Percentiles rank a stretch among this genome's conserved stretches.
Evolutionary conservation across 345 rosid species (phyloP).

Genomic region (Dimocarpus longan): DNA sequence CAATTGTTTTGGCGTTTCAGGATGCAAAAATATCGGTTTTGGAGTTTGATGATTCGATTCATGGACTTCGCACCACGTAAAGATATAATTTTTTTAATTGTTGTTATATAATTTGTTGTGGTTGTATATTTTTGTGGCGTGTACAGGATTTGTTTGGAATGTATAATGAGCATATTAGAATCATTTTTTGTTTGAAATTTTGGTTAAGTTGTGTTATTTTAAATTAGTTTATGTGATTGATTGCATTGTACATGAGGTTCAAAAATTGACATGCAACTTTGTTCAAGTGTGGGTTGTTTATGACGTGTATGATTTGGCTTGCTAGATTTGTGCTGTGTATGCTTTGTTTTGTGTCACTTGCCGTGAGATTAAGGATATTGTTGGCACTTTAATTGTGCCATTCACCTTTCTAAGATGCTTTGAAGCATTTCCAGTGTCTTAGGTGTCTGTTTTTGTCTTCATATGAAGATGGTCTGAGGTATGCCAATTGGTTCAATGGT

Average conservation of each 20-base stretch:
- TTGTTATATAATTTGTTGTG: not conserved
- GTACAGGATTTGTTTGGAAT: conserved; percentile 11
- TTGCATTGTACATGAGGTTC: not conserved
- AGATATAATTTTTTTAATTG: conserved; percentile 10
- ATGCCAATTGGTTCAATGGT: not conserved
- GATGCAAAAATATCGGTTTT: conserved; percentile 84
- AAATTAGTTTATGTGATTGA: conserved; percentile 1
- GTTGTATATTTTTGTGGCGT: not conserved
- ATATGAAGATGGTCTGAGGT: not conserved
- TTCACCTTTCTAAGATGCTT: not conserved
- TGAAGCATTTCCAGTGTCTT: not conserved
- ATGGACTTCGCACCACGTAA: conserved; percentile 77
- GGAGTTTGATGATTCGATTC: conserved; percentile 92
- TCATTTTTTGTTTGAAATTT: not conserved
- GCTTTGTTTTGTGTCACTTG: not conserved
- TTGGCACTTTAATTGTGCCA: not conserved
- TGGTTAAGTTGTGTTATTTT: conserved; percentile 8
- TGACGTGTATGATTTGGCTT: not conserved
- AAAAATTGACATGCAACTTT: not conserved
- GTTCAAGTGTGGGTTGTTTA: not conserved
- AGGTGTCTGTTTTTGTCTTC: not conserved
- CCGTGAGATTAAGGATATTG: not conserved
- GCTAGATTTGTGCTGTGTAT: not conserved
- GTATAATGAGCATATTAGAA: not conserved
- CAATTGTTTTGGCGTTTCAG: conserved; percentile 69